phyloP scores from a whole-genome alignment of 140 eudicot species.

The Flaveria floridana region DNA sequence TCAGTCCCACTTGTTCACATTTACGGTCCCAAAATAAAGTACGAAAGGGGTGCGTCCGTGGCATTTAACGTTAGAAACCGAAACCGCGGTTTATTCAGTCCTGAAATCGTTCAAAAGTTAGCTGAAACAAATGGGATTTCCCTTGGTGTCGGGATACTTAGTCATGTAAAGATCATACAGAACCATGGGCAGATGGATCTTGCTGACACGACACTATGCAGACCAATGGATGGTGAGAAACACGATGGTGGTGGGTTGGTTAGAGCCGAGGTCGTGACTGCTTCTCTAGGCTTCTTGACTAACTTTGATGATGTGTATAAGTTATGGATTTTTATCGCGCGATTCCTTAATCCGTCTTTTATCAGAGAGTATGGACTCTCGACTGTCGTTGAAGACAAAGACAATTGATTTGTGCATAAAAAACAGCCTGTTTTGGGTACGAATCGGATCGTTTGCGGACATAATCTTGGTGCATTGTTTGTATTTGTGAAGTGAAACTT shows the following conservation, averaged over 20 bases:
- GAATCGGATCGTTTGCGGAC: background rate
- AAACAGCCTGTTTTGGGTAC: conserved; percentile 32
- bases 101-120: conserved; percentile 73
- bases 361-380: conserved; percentile 59
- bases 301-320: conserved; percentile 93
- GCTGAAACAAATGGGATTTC: conserved; percentile 81
- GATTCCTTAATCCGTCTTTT: conserved; percentile 71
- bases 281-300: conserved; percentile 83
- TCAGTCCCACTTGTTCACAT: conserved; percentile 74
- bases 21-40: conserved; percentile 90
- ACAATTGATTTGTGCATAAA: conserved; percentile 32
- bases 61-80: conserved; percentile 81
- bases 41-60: conserved; percentile 91
- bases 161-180: conserved; percentile 66
- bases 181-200: conserved; percentile 46
- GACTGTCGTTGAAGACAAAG: conserved; percentile 56
- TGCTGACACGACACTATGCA: conserved; percentile 72
- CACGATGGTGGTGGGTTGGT: conserved; percentile 61
- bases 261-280: conserved; percentile 92
- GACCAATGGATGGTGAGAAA: conserved; percentile 71
- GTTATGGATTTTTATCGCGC: conserved; percentile 87
- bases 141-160: conserved; percentile 82
- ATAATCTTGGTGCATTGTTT: conserved; percentile 24
- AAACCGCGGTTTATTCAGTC: conserved; percentile 62
- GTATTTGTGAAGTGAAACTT: conserved; percentile 29